phyloP scores from a whole-genome alignment of 306 rosid genomes.

The Quercus bicolor region DNA sequence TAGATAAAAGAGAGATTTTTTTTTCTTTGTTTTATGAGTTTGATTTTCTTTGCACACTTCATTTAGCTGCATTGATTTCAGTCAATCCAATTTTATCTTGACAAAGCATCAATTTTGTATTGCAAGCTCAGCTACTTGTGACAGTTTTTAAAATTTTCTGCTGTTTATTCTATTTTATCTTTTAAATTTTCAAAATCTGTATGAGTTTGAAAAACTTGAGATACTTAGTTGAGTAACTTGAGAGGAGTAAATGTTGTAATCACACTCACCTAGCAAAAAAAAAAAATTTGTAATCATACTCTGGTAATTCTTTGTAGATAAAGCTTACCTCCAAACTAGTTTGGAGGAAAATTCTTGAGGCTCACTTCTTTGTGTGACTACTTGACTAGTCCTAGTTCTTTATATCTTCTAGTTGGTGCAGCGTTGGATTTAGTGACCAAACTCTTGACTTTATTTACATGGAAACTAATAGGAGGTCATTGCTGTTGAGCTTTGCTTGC shows the following conservation, averaged over 20 bases:
- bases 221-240: background rate
- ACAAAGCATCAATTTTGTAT: background rate
- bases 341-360: no score
- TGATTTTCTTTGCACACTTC: background rate
- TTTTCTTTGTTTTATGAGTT: constrained; percentile 6
- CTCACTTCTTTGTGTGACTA: no score
- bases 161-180: background rate
- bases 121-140: background rate
- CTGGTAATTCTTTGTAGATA: background rate
- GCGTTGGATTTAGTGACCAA: background rate
- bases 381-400: background rate
- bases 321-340: no score
- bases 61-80: background rate
- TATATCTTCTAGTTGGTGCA: background rate
- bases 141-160: background rate
- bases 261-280: no score
- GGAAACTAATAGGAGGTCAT: background rate
- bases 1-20: background rate
- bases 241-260: background rate
- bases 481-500: background rate
- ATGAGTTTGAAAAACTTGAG: background rate
- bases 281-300: background rate
- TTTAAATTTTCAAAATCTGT: background rate
- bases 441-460: background rate
- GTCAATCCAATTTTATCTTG: background rate